Conservation (phyloP, 1,284 basidiomycete species). For the Ganoderma leucocontextum region DNA sequence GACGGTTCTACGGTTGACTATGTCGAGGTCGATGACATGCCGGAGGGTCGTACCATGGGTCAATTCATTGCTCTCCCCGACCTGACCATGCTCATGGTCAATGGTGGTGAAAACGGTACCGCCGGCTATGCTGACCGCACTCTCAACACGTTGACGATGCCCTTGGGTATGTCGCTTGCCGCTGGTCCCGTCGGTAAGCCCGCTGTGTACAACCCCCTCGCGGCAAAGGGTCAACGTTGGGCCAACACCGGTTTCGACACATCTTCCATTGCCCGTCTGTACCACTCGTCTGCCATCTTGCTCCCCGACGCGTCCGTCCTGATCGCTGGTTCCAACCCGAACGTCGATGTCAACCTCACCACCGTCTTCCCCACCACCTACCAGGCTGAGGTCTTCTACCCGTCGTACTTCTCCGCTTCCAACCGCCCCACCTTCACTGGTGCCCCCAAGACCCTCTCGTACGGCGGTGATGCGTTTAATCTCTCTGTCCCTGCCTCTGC, state of each 20-base stretch:
- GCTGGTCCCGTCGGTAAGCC: conserved; percentile 73
- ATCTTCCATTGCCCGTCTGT: conserved; percentile 78
- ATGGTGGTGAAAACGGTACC: conserved; percentile 83
- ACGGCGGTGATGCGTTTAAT: conserved; percentile 88
- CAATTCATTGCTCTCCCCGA: conserved; percentile 86
- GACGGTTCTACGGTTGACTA: conserved; percentile 64
- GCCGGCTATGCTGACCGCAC: conserved; percentile 73
- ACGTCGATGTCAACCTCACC: conserved; percentile 80
- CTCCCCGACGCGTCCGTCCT: conserved; percentile 89
- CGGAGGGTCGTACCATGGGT: conserved; percentile 86
- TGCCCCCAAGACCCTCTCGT: conserved; percentile 77
- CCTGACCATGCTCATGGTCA: conserved; percentile 77
- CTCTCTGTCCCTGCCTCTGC: conserved; percentile 67
- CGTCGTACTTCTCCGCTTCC: conserved; percentile 80
- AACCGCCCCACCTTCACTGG: conserved; percentile 78
- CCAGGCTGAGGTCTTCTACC: conserved; percentile 88
- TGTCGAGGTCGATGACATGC: conserved; percentile 77
- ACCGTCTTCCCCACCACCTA: conserved; percentile 88
- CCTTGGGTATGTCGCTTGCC: conserved; percentile 70
- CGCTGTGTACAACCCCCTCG: conserved; percentile 80
- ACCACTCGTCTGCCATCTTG: conserved; percentile 91
- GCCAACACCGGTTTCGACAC: conserved; percentile 68
- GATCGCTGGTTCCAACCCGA: conserved; percentile 93
- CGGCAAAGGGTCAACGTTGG: conserved; percentile 75
- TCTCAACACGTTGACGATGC: conserved; percentile 62